A percentile compares a stretch with the other conserved stretches of the same genome.
Evolutionary conservation across 129 eudicot species (phyloP).

Genomic region (Deinandra increscens): DNA sequence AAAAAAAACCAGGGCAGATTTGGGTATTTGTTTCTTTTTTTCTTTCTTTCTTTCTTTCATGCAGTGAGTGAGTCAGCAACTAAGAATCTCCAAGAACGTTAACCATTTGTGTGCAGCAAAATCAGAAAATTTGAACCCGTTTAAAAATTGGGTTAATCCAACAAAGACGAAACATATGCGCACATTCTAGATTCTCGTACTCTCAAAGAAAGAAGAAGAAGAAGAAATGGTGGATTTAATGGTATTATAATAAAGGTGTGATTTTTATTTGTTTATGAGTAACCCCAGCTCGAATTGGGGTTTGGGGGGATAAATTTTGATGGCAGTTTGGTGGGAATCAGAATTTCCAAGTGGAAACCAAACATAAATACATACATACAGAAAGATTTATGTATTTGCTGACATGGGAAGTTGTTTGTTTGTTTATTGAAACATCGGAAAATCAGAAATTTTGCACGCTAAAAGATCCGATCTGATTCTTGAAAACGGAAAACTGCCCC

Average conservation of each 20-base stretch:
- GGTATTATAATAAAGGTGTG: not conserved
- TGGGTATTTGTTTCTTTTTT: too few relatives aligned
- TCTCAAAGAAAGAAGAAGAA: conserved; percentile 24
- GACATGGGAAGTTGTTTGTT: conserved; percentile 19
- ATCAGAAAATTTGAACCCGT: conserved; percentile 14
- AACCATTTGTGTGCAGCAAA: conserved; percentile 12
- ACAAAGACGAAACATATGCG: conserved; percentile 31
- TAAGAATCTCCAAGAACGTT: conserved; percentile 25
- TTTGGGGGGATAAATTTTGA: conserved; percentile 4
- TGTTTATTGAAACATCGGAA: conserved; percentile 13
- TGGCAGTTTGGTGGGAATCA: conserved; percentile 23
- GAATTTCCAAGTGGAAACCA: conserved; percentile 17
- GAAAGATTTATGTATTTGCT: conserved; percentile 14
- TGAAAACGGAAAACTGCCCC: conserved; percentile 25
- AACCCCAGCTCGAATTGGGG: conserved; percentile 16
- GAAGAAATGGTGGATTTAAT: conserved; percentile 23
- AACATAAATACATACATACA: too few relatives aligned
- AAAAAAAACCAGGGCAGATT: conserved; percentile 13
- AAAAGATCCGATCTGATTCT: conserved; percentile 32
- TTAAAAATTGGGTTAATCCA: conserved; percentile 25
- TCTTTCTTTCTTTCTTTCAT: conserved; percentile 20
- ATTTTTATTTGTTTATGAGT: not conserved
- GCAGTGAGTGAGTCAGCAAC: conserved; percentile 21
- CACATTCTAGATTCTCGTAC: conserved; percentile 42
- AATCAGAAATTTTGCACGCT: conserved; percentile 22